Conservation (phyloP, 768 basidiomycete species). For the Hydnomerulius pinastri region DNA sequence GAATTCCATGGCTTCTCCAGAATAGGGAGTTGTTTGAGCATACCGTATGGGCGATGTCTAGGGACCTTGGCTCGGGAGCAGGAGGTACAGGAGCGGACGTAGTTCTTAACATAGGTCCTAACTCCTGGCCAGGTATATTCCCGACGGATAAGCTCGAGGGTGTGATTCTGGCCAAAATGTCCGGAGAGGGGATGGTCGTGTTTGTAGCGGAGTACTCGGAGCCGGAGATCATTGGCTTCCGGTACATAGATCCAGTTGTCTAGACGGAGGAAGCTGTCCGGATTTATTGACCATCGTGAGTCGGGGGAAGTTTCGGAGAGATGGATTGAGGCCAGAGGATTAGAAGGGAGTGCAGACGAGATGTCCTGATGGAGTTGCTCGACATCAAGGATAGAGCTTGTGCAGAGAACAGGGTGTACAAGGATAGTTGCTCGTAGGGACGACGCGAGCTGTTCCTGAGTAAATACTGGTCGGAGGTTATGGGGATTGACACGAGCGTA, state of each 20-base stretch:
- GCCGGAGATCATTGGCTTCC: slow-evolving; percentile 20
- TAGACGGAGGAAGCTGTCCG: not conserved
- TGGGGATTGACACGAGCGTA: no score
- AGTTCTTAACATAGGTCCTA: slow-evolving; percentile 17
- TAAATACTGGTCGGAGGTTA: no score
- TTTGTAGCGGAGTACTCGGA: slow-evolving; percentile 20
- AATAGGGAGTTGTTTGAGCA: slow-evolving; percentile 22
- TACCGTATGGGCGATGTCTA: slow-evolving; percentile 21
- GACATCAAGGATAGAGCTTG: no score
- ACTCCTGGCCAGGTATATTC: slow-evolving; percentile 15
- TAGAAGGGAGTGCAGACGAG: not conserved
- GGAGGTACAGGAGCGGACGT: no score
- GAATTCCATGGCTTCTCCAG: slow-evolving; percentile 28
- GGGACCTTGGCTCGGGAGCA: no score
- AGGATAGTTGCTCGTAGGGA: no score
- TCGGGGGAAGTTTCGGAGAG: not conserved
- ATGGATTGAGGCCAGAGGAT: not conserved
- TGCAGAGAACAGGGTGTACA: no score
- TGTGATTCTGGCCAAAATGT: slow-evolving; percentile 34
- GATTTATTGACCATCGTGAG: not conserved
- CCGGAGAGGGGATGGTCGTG: slow-evolving; percentile 31
- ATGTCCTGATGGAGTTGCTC: slow-evolving; percentile 20
- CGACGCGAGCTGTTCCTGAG: no score
- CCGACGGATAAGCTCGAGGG: slow-evolving; percentile 17
- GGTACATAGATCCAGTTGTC: slow-evolving; percentile 8